These are phyloP conservation scores for Ophiocytium majus DNA, from an alignment of 352 stramenopile genomes.

Conservation along the genomic window DNA sequence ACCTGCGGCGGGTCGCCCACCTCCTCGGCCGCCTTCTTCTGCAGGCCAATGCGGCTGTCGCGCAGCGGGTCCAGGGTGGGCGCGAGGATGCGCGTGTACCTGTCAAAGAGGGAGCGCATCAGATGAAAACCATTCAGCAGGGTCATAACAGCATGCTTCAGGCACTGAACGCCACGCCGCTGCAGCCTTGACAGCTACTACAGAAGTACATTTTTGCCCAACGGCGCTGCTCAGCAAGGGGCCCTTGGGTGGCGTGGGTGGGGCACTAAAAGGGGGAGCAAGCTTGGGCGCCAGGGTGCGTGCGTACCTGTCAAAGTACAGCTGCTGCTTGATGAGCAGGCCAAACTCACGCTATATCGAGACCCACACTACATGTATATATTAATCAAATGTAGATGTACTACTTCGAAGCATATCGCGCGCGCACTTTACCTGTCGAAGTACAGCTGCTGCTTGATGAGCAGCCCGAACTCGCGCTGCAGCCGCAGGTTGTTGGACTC, in stretches of 20 bases:
- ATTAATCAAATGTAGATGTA: too few relatives aligned
- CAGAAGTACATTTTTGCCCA: neutral
- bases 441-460: conserved; percentile 77
- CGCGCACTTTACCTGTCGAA: conserved; percentile 79
- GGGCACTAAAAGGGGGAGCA: too few relatives aligned
- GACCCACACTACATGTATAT: too few relatives aligned
- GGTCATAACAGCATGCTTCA: conserved; percentile 61
- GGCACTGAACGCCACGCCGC: neutral
- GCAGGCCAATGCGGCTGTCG: conserved; percentile 63
- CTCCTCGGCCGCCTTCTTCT: conserved; percentile 42
- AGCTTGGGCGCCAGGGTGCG: conserved; percentile 73
- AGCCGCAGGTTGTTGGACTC: conserved; percentile 12
- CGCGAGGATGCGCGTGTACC: conserved; percentile 74
- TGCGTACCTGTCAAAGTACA: conserved; percentile 78
- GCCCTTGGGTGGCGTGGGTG: too few relatives aligned
- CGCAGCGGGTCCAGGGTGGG: conserved; percentile 70
- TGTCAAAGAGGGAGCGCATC: too few relatives aligned
- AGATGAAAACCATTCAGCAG: too few relatives aligned
- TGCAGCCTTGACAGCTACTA: neutral
- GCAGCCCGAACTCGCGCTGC: conserved; percentile 67
- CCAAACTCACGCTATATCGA: conserved; percentile 70
- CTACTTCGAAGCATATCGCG: too few relatives aligned
- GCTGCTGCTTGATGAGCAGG: conserved; percentile 74
- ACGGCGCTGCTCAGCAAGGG: too few relatives aligned
- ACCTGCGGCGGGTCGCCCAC: too few relatives aligned